Conservation (phyloP, 257 asterid genomes). For the Capsicum chinense region DNA sequence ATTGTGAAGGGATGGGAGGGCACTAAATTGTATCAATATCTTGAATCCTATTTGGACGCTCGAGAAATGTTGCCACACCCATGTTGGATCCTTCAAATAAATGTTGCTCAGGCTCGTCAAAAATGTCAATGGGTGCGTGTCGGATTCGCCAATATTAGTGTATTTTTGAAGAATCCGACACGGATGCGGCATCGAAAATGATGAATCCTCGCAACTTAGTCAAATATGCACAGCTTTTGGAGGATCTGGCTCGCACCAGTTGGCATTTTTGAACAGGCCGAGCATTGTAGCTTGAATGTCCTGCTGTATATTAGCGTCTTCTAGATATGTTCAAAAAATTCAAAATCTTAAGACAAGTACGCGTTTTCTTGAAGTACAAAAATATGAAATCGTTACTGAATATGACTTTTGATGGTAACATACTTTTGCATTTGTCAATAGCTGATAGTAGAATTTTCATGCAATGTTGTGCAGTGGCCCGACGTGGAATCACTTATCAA, state of each 20-base stretch:
- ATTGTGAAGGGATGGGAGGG: neutral
- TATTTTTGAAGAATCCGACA: too few relatives aligned
- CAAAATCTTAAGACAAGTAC: neutral
- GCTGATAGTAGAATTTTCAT: neutral
- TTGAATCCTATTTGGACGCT: neutral
- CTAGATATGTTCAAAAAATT: neutral
- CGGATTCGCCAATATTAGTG: too few relatives aligned
- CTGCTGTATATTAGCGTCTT: neutral
- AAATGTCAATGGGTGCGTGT: too few relatives aligned
- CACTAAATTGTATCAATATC: neutral
- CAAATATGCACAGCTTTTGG: neutral
- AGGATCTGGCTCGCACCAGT: neutral
- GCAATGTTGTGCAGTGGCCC: conserved; percentile 59
- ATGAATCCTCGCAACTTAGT: too few relatives aligned
- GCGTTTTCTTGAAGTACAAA: neutral
- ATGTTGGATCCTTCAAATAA: neutral
- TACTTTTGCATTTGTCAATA: neutral
- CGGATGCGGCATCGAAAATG: too few relatives aligned
- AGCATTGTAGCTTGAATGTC: neutral
- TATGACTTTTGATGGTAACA: neutral
- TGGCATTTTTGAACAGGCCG: neutral
- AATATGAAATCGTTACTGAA: neutral
- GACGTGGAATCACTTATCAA: conserved; percentile 84
- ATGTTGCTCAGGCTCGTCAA: too few relatives aligned
- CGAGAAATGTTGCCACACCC: neutral